Percentiles rank a stretch among this genome's conserved stretches.
Evolutionary conservation across 345 rosid genomes (phyloP).

Genomic region (Syzygium aqueum): DNA sequence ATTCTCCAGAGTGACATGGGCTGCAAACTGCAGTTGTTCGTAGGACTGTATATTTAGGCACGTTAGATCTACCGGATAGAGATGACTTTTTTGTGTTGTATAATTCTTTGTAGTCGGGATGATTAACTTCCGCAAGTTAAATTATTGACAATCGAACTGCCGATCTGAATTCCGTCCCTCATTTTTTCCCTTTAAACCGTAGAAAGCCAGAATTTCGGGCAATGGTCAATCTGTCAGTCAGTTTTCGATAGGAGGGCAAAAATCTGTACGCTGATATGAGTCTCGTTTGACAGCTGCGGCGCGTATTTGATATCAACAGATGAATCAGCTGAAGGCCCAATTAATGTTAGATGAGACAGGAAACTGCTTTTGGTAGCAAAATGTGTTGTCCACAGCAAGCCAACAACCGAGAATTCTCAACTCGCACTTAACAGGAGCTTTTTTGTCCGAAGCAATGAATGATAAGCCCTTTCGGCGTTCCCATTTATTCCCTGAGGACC

Average conservation of each 20-base stretch:
- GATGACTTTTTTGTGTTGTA: neutral
- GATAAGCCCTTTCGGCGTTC: too few species aligned
- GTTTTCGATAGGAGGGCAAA: neutral
- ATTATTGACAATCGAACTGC: neutral
- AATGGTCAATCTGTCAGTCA: neutral
- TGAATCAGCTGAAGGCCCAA: neutral
- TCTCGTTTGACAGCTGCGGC: neutral
- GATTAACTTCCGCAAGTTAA: neutral
- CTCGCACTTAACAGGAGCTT: too few species aligned
- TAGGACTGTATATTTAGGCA: neutral
- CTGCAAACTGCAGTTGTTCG: neutral
- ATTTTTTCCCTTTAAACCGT: neutral
- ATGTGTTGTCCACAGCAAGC: neutral
- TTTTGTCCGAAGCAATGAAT: too few species aligned
- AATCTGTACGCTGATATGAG: neutral
- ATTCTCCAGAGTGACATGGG: neutral
- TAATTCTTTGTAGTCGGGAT: neutral
- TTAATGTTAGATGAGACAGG: neutral
- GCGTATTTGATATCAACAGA: neutral
- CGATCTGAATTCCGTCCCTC: neutral
- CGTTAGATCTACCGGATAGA: neutral
- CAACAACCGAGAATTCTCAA: too few species aligned
- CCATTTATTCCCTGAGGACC: neutral
- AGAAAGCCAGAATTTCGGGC: neutral
- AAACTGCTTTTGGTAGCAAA: neutral